phyloP scores from a whole-genome alignment of 495 filamentous ascomycete genomes.

The Lepidopterella palustris region DNA sequence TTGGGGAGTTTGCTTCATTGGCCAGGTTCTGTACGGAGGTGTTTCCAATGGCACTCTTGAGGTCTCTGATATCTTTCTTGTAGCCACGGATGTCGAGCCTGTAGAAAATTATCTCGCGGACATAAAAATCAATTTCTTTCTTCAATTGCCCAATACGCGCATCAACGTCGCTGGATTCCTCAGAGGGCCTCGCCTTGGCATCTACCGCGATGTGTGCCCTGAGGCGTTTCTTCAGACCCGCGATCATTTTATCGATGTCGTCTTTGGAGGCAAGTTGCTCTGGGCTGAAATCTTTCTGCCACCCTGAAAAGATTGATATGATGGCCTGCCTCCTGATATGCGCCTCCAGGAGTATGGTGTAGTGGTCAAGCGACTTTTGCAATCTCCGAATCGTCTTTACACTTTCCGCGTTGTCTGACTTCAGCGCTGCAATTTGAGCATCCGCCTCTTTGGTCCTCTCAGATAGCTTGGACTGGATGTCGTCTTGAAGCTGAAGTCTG shows the following conservation, averaged over 20 bases:
- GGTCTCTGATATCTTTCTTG: constrained; percentile 27
- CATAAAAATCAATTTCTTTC: constrained; percentile 27
- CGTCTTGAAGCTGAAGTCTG: background rate
- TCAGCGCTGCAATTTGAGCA: constrained; percentile 20
- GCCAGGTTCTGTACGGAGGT: constrained; percentile 3
- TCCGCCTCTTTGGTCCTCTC: constrained; percentile 13
- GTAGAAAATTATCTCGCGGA: constrained; percentile 29
- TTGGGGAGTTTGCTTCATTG: constrained; percentile 1
- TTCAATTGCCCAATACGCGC: constrained; percentile 7
- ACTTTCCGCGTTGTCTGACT: constrained; percentile 17
- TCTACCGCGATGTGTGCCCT: constrained; percentile 1
- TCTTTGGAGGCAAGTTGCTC: constrained; percentile 23
- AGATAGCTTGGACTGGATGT: background rate
- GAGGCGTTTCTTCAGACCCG: constrained; percentile 19
- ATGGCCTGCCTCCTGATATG: constrained; percentile 20
- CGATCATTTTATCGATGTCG: constrained; percentile 26
- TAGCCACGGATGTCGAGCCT: constrained; percentile 29
- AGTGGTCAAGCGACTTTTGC: constrained; percentile 22
- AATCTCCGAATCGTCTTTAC: constrained; percentile 18
- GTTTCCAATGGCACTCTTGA: constrained; percentile 17
- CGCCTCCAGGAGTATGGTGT: constrained; percentile 18
- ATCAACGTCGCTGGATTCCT: background rate
- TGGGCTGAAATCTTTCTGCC: constrained; percentile 10
- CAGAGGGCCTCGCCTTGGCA: background rate
- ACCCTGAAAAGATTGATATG: constrained; percentile 4